phyloP scores from a whole-genome alignment of 1,284 basidiomycete species.

The Schizophyllum amplum region DNA sequence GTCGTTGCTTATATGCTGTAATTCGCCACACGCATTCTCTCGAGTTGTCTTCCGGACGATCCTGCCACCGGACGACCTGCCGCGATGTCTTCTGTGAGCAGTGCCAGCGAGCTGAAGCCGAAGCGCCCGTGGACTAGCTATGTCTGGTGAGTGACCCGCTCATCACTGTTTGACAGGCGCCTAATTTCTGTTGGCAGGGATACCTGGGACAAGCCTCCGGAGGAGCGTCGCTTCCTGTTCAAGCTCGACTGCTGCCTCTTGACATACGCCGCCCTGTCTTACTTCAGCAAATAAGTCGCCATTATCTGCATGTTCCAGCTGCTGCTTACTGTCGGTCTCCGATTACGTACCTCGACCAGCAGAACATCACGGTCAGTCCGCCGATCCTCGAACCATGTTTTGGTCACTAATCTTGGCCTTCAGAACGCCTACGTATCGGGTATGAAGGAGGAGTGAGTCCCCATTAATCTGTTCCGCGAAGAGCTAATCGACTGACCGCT shows the following conservation, averaged over 20 bases:
- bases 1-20: too few species aligned
- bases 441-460: slow-evolving; percentile 33
- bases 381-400: too few species aligned
- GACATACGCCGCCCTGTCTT: slow-evolving; percentile 30
- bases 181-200: slow-evolving; percentile 20
- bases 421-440: slow-evolving; percentile 36
- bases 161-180: too few species aligned
- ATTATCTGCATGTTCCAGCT: slow-evolving; percentile 4
- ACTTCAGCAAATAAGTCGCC: slow-evolving; percentile 33
- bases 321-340: slow-evolving; percentile 8
- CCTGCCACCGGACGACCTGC: too few species aligned
- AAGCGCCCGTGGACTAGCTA: too few species aligned
- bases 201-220: slow-evolving; percentile 32
- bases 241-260: slow-evolving; percentile 30
- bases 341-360: slow-evolving; percentile 29
- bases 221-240: slow-evolving; percentile 28
- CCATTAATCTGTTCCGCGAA: too few species aligned
- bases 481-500: too few species aligned
- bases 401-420: background rate
- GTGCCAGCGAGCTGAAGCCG: too few species aligned
- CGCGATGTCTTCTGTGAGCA: too few species aligned
- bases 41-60: too few species aligned
- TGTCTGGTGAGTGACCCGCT: too few species aligned
- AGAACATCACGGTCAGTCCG: slow-evolving; percentile 32
- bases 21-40: too few species aligned